A percentile compares a stretch with the other conserved stretches of the same genome.
Evolutionary conservation across 306 rosid species (phyloP).

Genomic region (Sophora flavescens): DNA sequence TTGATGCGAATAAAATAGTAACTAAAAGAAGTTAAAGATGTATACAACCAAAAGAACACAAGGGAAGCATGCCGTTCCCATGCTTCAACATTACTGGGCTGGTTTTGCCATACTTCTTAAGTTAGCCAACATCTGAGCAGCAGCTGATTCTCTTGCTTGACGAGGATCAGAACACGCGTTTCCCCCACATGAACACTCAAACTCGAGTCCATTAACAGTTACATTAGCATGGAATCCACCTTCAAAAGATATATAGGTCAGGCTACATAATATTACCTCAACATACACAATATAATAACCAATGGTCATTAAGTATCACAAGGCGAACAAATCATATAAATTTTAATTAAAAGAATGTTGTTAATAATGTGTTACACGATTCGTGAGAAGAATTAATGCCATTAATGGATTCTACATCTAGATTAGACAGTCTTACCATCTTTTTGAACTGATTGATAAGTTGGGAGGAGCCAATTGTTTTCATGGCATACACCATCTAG

Average conservation of each 20-base stretch:
- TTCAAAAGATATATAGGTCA: slow-evolving; percentile 46
- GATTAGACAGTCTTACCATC: slow-evolving; percentile 54
- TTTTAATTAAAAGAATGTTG: slow-evolving; percentile 12
- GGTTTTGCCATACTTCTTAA: slow-evolving; percentile 38
- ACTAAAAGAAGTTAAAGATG: slow-evolving; percentile 6
- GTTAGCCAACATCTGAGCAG: slow-evolving; percentile 50
- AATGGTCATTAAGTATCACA: neutral
- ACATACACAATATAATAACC: slow-evolving; percentile 5
- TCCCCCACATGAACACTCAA: slow-evolving; percentile 55
- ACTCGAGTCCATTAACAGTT: slow-evolving; percentile 58
- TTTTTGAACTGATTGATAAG: slow-evolving; percentile 50
- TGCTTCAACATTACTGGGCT: slow-evolving; percentile 32
- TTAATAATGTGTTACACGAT: neutral
- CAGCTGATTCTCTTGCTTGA: slow-evolving; percentile 70
- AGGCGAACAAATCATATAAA: slow-evolving; percentile 20
- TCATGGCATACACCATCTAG: slow-evolving; percentile 49
- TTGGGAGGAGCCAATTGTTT: slow-evolving; percentile 64
- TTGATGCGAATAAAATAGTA: neutral
- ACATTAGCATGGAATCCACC: slow-evolving; percentile 73
- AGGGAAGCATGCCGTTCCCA: slow-evolving; percentile 29
- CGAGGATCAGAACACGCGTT: slow-evolving; percentile 44
- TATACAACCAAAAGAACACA: too few species aligned
- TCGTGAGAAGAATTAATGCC: neutral
- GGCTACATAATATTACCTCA: slow-evolving; percentile 50
- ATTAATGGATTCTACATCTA: slow-evolving; percentile 27